Conservation (phyloP, 305 asterid genomes). For the Coffea humblotiana region DNA sequence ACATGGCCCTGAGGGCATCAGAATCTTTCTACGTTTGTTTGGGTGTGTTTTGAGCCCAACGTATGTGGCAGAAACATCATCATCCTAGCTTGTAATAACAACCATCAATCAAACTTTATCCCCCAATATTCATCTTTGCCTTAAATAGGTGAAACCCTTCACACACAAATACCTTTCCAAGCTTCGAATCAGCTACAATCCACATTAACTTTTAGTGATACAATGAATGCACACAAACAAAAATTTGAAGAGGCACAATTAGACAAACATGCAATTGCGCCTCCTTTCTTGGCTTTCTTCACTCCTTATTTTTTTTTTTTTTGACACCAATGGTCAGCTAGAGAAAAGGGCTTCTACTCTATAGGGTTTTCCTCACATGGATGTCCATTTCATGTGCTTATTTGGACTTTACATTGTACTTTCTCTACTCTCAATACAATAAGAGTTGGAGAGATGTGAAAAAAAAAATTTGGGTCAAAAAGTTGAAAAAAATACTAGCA, state of each 20-base stretch:
- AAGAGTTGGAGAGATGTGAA: neutral
- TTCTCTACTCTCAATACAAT: neutral
- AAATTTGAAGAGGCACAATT: neutral
- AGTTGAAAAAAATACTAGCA: neutral
- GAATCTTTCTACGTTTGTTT: neutral
- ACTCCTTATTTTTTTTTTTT: neutral
- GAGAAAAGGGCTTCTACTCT: slow-evolving; percentile 17
- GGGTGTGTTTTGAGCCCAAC: neutral
- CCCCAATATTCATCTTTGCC: slow-evolving; percentile 22
- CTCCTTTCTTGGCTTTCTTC: slow-evolving; percentile 10
- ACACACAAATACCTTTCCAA: slow-evolving; percentile 34
- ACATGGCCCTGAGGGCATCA: neutral
- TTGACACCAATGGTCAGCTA: slow-evolving; percentile 8
- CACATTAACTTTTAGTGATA: slow-evolving; percentile 15
- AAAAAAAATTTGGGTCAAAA: neutral
- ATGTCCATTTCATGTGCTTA: slow-evolving; percentile 18
- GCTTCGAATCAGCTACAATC: slow-evolving; percentile 12
- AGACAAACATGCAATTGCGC: slow-evolving; percentile 8
- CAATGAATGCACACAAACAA: slow-evolving; percentile 15
- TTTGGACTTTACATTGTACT: neutral
- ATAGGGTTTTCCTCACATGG: slow-evolving; percentile 22
- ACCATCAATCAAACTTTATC: slow-evolving; percentile 40
- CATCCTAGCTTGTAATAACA: slow-evolving; percentile 22
- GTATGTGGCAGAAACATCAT: slow-evolving; percentile 28
- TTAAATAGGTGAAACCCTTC: slow-evolving; percentile 22